Conservation (phyloP, 2,329 filamentous ascomycete species). For the Colletotrichum limetticola region DNA sequence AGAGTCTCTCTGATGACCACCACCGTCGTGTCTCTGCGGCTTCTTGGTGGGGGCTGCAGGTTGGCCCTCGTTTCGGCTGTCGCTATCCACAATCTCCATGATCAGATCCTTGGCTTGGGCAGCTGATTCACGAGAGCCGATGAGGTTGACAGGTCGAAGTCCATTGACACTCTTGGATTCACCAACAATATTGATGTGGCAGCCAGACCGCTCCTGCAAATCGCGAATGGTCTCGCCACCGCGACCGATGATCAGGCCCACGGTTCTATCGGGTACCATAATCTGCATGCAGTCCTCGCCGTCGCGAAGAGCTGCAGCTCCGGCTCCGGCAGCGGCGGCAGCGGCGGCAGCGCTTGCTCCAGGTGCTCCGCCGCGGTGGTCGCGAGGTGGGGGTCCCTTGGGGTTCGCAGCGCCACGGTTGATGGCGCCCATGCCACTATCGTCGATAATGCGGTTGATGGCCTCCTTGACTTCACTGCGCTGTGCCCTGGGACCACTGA, state of each 20-base stretch:
- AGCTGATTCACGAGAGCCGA: slow-evolving; percentile 80
- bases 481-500: slow-evolving; percentile 77
- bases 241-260: slow-evolving; percentile 93
- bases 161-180: slow-evolving; percentile 95
- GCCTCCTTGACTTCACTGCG: slow-evolving; percentile 83
- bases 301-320: slow-evolving; percentile 68
- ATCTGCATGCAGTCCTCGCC: slow-evolving; percentile 91
- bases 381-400: slow-evolving; percentile 45
- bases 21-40: slow-evolving; percentile 44
- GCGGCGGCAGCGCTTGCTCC: slow-evolving; percentile 47
- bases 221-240: slow-evolving; percentile 94
- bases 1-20: slow-evolving; percentile 44
- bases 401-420: slow-evolving; percentile 56
- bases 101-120: slow-evolving; percentile 86
- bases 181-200: slow-evolving; percentile 94
- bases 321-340: slow-evolving; percentile 33
- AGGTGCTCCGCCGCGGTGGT: slow-evolving; percentile 44
- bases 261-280: slow-evolving; percentile 93
- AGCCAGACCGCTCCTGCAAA: slow-evolving; percentile 90
- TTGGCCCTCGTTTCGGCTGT: slow-evolving; percentile 70
- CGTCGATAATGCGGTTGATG: slow-evolving; percentile 89
- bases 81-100: slow-evolving; percentile 93
- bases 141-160: slow-evolving; percentile 88
- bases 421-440: slow-evolving; percentile 69
- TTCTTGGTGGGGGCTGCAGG: slow-evolving; percentile 44